Evolutionary conservation across 352 stramenopile genomes (phyloP), one percentile per base, ranked within the genome.

Genomic region (Thalassiosira livingstoniorum): DNA sequence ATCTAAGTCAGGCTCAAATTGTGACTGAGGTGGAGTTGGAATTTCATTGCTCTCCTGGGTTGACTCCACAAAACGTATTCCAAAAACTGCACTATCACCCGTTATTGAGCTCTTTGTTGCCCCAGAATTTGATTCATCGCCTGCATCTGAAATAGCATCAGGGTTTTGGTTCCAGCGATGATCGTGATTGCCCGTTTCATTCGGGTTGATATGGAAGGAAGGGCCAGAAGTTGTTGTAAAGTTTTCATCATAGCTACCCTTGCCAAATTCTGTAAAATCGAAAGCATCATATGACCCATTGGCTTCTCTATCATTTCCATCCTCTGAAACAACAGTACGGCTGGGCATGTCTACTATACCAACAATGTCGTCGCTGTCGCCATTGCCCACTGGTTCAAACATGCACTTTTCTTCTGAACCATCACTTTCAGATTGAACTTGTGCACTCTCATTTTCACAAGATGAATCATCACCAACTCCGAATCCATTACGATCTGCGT

Each of bases 391-490:
- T 5, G 34, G 32, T 39, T 31, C 31, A 13, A 18, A 29, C 3
- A 15, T 23, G 45, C 62, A 4, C 43, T 42, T 51, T 32, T 70
- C 67, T 35, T 68, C 43, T 27, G n/a, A n/a, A n/a, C n/a, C n/a
- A n/a, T n/a, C n/a, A n/a, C n/a, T n/a, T n/a, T n/a, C n/a, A n/a
- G n/a, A n/a, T n/a, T n/a, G n/a, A n/a, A 75, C 62, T 7, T 47
- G n/a, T 32, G 60, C 29, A 32, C 35, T 47, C 15, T 79, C 75
- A 73, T 57, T 21, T 31, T 83, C 80, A 0, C 78, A 70, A 32
- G 80, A 87, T 21, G 80, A 87, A 70, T 87, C 75, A 4, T 87
- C 80, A 29, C 80, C 80, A 25, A 72, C 60, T 55, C 80, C 80
- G 72, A 84, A 87, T 18, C 74, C 70, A 34, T 70, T 32, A 34